Evolutionary conservation across 2,329 filamentous ascomycete species (phyloP), one percentile per base, ranked within the genome.

Genomic region (Aureobasidium sp.): DNA sequence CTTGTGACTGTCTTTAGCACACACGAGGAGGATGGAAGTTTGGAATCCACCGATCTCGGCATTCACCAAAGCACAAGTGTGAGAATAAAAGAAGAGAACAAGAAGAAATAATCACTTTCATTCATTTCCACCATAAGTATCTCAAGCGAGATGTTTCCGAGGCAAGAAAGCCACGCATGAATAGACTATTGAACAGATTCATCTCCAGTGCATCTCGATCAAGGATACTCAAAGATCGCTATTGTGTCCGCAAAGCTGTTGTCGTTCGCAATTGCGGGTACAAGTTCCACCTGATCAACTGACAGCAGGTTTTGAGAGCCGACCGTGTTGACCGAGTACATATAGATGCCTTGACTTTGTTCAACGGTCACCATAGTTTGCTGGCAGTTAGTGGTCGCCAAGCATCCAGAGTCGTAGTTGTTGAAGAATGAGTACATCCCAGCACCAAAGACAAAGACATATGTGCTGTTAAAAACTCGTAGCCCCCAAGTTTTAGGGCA

Each of bases 361-460:
- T 91, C 86, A 39, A 93, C 77, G 67, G 84, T 85, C 51, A 92
- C 81, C 77, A 94, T 92, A 75, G 91, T 87, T 63, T 86, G 80
- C 75, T 93, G 90, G 78, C 90, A 94, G 67, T 82, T 84, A 72
- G 89, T 82, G 10, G 80, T 80, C 41, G 75, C 73, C 17, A 92
- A 81, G 69, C 90, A 94, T 20, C 80, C 79, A 74, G 92, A 87
- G 41, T 76, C 78, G 75, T 93, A 93, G 79, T 92, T 90, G 73
- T 93, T 84, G 71, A 91, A 93, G 82, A 93, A 93, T 67, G 82
- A 87, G 81, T 93, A 93, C 63, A 92, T 76, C 29, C 89, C 89
- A 5, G 84, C 87, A 50, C 89, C 89, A 70, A 87, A 90, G 69
- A 92, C 76, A 70, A 82, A 84, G 20, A 92, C 72, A 65, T 90